A percentile compares a stretch with the other conserved stretches of the same genome.
Evolutionary conservation across 2,329 filamentous ascomycete genomes (phyloP).

Genomic region (Cladosporium cucumerinum): DNA sequence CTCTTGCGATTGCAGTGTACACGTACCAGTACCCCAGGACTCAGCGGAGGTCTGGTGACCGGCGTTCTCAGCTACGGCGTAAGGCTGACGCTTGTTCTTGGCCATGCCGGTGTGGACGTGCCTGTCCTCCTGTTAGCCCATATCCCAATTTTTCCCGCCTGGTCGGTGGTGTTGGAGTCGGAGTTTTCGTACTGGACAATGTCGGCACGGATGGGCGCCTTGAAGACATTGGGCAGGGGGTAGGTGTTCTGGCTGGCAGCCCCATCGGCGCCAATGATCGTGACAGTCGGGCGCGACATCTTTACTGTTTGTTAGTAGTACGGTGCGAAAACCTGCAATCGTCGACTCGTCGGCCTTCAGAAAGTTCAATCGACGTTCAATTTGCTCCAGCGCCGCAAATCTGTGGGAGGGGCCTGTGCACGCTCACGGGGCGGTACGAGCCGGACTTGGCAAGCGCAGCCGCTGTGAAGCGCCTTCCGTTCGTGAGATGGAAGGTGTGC

Average conservation of each 20-base stretch:
- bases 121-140: slow-evolving; percentile 42
- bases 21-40: slow-evolving; percentile 95
- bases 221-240: slow-evolving; percentile 95
- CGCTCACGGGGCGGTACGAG: not conserved
- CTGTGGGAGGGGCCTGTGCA: slow-evolving; percentile 10
- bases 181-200: slow-evolving; percentile 79
- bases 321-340: slow-evolving; percentile 10
- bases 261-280: slow-evolving; percentile 95
- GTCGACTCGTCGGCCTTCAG: slow-evolving; percentile 10
- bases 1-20: slow-evolving; percentile 20
- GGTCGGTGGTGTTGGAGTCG: not conserved
- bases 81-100: slow-evolving; percentile 99
- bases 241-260: slow-evolving; percentile 83
- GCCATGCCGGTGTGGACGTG: slow-evolving; percentile 95
- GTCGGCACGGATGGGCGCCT: slow-evolving; percentile 94
- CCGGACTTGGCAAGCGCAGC: slow-evolving; percentile 5
- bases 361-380: slow-evolving; percentile 9
- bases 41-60: slow-evolving; percentile 99
- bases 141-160: slow-evolving; percentile 15
- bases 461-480: not conserved
- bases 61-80: slow-evolving; percentile 99
- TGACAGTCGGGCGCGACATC: slow-evolving; percentile 77
- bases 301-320: slow-evolving; percentile 14
- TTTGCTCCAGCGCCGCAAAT: slow-evolving; percentile 5
- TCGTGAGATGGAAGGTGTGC: too few species aligned